Percentiles rank a stretch among this genome's conserved stretches.
Evolutionary conservation across 1,284 basidiomycete species (phyloP).

Genomic region (Golubevia pallescens): DNA sequence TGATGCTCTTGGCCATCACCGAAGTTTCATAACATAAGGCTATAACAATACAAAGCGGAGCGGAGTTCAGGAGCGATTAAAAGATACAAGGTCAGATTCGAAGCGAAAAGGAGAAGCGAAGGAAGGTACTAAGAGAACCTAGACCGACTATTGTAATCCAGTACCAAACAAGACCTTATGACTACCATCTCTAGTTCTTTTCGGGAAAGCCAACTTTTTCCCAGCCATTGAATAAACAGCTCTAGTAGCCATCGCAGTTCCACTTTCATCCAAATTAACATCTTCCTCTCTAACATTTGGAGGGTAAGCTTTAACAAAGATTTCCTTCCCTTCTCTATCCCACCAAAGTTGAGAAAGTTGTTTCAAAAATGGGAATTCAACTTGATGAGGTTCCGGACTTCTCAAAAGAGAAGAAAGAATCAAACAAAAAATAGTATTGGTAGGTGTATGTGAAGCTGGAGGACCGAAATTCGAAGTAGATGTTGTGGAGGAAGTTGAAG

Average conservation of each 20-base stretch:
- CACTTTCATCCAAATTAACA: not conserved
- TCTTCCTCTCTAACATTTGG: not conserved
- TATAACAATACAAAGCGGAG: no score
- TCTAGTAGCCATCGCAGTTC: not conserved
- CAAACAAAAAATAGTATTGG: not conserved
- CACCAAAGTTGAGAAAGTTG: not conserved
- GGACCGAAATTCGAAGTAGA: not conserved
- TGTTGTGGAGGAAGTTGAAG: not conserved
- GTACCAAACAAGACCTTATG: not conserved
- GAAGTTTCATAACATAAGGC: no score
- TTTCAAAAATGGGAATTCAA: not conserved
- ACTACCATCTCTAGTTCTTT: not conserved
- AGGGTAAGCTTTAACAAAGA: not conserved
- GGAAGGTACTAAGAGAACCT: not conserved
- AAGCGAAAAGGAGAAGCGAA: no score
- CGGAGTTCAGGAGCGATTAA: no score
- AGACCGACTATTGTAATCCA: not conserved
- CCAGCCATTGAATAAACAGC: not conserved
- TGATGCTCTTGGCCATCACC: no score
- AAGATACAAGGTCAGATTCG: no score
- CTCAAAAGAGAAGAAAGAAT: not conserved
- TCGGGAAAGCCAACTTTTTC: not conserved
- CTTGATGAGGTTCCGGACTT: not conserved
- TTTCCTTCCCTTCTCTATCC: not conserved
- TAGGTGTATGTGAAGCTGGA: not conserved